Evolutionary conservation across 2,329 filamentous ascomycete genomes (phyloP).

Genomic region (Phialophora verrucosa): DNA sequence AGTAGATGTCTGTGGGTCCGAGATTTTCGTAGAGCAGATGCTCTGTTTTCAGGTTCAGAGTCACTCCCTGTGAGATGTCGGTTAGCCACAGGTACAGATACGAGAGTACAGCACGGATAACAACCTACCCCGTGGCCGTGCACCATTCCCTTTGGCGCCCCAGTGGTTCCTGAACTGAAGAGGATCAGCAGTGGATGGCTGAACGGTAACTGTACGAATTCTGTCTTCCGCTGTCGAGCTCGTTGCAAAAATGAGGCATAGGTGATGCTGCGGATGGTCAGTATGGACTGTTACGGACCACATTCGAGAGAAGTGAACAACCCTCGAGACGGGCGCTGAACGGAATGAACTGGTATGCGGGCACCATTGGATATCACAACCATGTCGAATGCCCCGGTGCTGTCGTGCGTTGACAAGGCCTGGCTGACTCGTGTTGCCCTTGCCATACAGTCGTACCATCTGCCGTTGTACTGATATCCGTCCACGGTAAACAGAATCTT

Average conservation of each 20-base stretch:
- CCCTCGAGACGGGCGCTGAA: too few species aligned
- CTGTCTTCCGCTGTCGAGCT: neutral
- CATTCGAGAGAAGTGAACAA: too few species aligned
- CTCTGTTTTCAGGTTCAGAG: slow-evolving; percentile 62
- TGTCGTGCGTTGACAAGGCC: neutral
- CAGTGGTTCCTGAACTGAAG: slow-evolving; percentile 50
- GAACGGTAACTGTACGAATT: slow-evolving; percentile 68
- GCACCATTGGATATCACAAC: neutral
- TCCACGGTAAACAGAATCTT: slow-evolving; percentile 10
- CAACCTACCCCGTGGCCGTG: slow-evolving; percentile 59
- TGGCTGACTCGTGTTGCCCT: neutral
- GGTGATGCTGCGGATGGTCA: slow-evolving; percentile 1
- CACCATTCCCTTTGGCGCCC: slow-evolving; percentile 76
- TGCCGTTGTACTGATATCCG: slow-evolving; percentile 17
- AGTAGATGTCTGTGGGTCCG: slow-evolving; percentile 46
- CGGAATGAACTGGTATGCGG: too few species aligned
- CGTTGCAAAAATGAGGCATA: neutral
- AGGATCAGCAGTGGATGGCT: slow-evolving; percentile 70
- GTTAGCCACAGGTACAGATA: neutral
- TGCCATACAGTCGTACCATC: neutral
- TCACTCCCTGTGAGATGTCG: slow-evolving; percentile 36
- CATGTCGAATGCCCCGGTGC: neutral
- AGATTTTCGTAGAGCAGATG: slow-evolving; percentile 37
- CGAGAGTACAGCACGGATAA: neutral
- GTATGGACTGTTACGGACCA: neutral